Evolutionary conservation across 495 filamentous ascomycete genomes (phyloP).

Genomic region (Aspergillus ostianus): DNA sequence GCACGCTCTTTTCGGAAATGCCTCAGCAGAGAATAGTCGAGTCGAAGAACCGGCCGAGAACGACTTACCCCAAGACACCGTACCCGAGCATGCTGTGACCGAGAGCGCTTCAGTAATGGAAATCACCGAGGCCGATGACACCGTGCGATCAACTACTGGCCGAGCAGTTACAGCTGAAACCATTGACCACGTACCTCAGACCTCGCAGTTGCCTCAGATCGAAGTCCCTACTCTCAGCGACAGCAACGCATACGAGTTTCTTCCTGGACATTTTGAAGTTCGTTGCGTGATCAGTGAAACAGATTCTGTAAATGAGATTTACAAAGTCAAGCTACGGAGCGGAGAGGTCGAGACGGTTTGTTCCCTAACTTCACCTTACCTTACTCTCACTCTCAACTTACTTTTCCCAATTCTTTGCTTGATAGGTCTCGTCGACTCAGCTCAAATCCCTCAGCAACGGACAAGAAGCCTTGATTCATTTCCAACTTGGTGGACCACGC

Average conservation of each 20-base stretch:
- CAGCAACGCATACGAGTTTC: constrained; percentile 47
- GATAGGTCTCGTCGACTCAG: constrained; percentile 26
- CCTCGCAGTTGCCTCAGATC: constrained; percentile 24
- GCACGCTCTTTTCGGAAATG: background rate
- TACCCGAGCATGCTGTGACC: background rate
- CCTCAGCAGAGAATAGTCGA: background rate
- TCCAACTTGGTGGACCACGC: constrained; percentile 15
- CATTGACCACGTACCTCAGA: background rate
- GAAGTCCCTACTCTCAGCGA: constrained; percentile 39
- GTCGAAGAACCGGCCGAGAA: background rate
- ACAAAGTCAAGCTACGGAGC: constrained; percentile 47
- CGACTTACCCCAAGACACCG: background rate
- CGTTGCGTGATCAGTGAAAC: constrained; percentile 39
- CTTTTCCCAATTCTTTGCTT: constrained; percentile 1
- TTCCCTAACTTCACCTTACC: constrained; percentile 1
- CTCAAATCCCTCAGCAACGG: constrained; percentile 37
- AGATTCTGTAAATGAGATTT: constrained; percentile 20
- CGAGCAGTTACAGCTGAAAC: background rate
- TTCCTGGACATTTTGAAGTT: constrained; percentile 45
- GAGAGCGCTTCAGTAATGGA: background rate
- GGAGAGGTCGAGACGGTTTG: constrained; percentile 46
- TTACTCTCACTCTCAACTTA: background rate
- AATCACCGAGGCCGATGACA: background rate
- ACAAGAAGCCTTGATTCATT: constrained; percentile 28
- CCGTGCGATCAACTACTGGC: background rate